Conservation (phyloP, 2,329 filamentous ascomycete genomes). For the Aspergillus sp. region DNA sequence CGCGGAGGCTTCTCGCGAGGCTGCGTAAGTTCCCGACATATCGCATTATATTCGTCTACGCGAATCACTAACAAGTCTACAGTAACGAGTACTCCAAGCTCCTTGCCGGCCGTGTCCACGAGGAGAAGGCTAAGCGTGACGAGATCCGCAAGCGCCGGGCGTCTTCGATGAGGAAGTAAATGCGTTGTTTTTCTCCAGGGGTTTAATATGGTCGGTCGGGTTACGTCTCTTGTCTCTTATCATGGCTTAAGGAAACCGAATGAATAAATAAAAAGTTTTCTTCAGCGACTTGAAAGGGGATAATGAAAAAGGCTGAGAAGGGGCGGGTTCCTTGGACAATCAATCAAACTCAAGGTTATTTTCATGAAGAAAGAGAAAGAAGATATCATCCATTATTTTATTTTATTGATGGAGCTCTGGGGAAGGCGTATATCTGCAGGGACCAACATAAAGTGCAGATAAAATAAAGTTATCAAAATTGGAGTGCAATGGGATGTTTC, state of each 20-base stretch:
- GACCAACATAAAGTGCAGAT: slow-evolving; percentile 6
- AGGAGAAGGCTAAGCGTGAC: slow-evolving; percentile 89
- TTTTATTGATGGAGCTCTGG: slow-evolving; percentile 1
- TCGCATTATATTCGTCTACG: neutral
- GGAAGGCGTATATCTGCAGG: slow-evolving; percentile 2
- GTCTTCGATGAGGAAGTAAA: slow-evolving; percentile 87
- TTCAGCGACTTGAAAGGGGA: slow-evolving; percentile 7
- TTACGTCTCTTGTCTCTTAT: slow-evolving; percentile 24
- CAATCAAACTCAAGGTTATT: neutral
- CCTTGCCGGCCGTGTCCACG: slow-evolving; percentile 92
- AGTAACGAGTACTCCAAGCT: slow-evolving; percentile 96
- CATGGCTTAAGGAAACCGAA: slow-evolving; percentile 1
- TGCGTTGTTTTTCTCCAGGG: slow-evolving; percentile 27
- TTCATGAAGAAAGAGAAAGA: slow-evolving; percentile 5
- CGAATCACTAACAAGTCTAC: slow-evolving; percentile 16
- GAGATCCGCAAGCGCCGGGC: slow-evolving; percentile 96
- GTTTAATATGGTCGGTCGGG: slow-evolving; percentile 27
- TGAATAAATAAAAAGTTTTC: slow-evolving; percentile 20
- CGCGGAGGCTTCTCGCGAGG: slow-evolving; percentile 95
- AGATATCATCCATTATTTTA: slow-evolving; percentile 9
- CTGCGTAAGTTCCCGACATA: slow-evolving; percentile 68
- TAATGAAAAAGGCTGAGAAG: neutral
- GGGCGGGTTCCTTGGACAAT: no score
- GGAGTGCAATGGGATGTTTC: slow-evolving; percentile 11
- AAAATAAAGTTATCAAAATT: slow-evolving; percentile 15